Base-by-base conservation (phyloP, 106 monocot genomes). In the Dioscorea zingiberensis region DNA sequence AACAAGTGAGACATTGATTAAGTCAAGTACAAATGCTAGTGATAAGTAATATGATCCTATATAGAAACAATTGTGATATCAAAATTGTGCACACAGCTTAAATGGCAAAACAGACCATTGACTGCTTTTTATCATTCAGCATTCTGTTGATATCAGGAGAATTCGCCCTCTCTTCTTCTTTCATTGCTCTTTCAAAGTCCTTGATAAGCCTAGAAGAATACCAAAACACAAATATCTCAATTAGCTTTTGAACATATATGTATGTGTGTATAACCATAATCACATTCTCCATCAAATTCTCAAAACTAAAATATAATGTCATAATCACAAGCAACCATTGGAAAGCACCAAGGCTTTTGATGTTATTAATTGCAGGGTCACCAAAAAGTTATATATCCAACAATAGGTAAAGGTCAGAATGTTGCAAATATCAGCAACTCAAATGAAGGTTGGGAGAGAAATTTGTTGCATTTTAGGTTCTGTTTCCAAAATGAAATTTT, bases 161-260 rank as follows among this genome's bases (percentile, higher is more conserved):
- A 59, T 47, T 70, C 47, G 45, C 27, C 18, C 59, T 70, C 29
- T 70, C 69, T 25, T 59, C 69, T 48, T 59, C 47, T 47, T 70
- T 70, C 46, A 60, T 46, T 8, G 13, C 69, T 48, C 45, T 59
- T n/a, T 70, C 59, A 44, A 70, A 70, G 21, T 70, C 69, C 45
- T 70, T 70, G 19, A 70, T 70, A 27, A 70, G 69, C 47, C 69
- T 70, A 29, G 22, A 60, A 59, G 2, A 49, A 66, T 19, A 38
- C 1, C 1, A 25, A 65, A 65, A 4, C 32, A 62, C 44, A 21
- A 13, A 54, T 29, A 4, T 57, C 4, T 38, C 38, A 38, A 29
- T 58, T 1, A 0, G 24, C 21, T 30, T 28, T 27, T 47, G 15
- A 27, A 17, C n/a, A n/a, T n/a, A n/a, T n/a, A n/a, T n/a, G n/a